Percentiles rank a stretch among this genome's conserved stretches.
phyloP scores from a whole-genome alignment of 805 yeast species.

The Kockiozyma suomiensis region DNA sequence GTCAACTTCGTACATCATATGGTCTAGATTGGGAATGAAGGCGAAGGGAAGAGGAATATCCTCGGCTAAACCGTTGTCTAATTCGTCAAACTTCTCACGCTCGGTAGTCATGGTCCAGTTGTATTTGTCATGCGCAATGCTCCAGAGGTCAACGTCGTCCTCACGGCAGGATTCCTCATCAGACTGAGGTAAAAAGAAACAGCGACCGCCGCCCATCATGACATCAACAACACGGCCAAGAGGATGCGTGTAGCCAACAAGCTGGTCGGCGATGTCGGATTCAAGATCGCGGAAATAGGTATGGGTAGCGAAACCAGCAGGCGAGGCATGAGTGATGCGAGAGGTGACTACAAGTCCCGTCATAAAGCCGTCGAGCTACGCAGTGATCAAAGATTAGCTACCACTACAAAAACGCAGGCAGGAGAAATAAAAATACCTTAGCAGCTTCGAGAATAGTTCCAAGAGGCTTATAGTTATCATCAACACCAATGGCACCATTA shows the following conservation, averaged over 20 bases:
- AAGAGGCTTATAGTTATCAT: conserved; percentile 67
- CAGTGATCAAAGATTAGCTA: too few species aligned
- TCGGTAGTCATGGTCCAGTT: conserved; percentile 45
- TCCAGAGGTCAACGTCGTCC: conserved; percentile 69
- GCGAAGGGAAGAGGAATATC: conserved; percentile 75
- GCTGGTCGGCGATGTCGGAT: conserved; percentile 84
- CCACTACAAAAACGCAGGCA: neutral
- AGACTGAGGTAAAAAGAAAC: conserved; percentile 69
- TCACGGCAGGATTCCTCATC: conserved; percentile 63
- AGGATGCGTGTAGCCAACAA: conserved; percentile 71
- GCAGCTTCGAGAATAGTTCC: conserved; percentile 89
- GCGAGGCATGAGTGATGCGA: conserved; percentile 91
- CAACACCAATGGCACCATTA: conserved; percentile 91
- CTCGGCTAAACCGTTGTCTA: conserved; percentile 52
- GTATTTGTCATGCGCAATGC: conserved; percentile 58
- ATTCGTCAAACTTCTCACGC: conserved; percentile 59
- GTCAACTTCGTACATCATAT: conserved; percentile 85
- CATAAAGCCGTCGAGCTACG: conserved; percentile 64
- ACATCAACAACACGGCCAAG: conserved; percentile 80
- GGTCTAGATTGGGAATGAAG: conserved; percentile 71
- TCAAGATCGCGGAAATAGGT: conserved; percentile 75
- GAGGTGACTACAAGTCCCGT: conserved; percentile 95
- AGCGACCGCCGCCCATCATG: conserved; percentile 80
- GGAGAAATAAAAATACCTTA: conserved; percentile 45
- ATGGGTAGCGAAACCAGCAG: conserved; percentile 86